Percentiles rank a stretch among this genome's conserved stretches.
Conservation (phyloP, 139 green algal species). For the Chlamydomonas asymmetrica region DNA sequence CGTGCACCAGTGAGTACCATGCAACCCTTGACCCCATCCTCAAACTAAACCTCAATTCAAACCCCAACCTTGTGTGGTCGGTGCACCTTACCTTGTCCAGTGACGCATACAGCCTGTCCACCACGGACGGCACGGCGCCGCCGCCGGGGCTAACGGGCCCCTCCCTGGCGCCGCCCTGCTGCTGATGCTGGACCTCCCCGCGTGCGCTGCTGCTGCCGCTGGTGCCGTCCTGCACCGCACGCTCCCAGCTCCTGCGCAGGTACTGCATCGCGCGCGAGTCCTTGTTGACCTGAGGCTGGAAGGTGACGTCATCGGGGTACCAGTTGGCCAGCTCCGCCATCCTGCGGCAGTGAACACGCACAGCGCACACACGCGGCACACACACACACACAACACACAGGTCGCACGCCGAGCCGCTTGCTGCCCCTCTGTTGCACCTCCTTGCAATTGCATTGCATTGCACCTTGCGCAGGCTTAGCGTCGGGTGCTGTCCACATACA, state of each 20-base stretch:
- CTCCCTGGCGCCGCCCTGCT: background rate
- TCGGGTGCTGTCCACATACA: too few species aligned
- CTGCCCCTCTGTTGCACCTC: too few species aligned
- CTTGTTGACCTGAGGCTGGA: conserved; percentile 63
- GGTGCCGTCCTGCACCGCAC: background rate
- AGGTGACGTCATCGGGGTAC: conserved; percentile 79
- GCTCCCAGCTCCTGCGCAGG: conserved; percentile 35
- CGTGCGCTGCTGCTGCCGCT: background rate
- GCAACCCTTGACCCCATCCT: too few species aligned
- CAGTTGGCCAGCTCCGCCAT: conserved; percentile 51
- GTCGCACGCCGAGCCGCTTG: too few species aligned
- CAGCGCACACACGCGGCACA: too few species aligned
- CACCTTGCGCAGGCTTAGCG: too few species aligned
- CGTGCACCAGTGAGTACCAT: too few species aligned
- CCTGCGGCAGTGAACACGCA: too few species aligned
- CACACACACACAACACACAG: too few species aligned
- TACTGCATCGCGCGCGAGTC: conserved; percentile 23
- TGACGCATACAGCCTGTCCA: conserved; percentile 52
- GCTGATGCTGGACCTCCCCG: background rate
- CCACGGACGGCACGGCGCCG: conserved; percentile 17
- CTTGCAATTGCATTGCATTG: too few species aligned
- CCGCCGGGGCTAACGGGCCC: background rate
- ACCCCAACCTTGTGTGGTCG: too few species aligned
- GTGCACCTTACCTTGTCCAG: conserved; percentile 53
- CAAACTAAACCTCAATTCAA: too few species aligned